Evolutionary conservation across 495 filamentous ascomycete species (phyloP).

Genomic region (Hyphodiscus hymeniophilus): DNA sequence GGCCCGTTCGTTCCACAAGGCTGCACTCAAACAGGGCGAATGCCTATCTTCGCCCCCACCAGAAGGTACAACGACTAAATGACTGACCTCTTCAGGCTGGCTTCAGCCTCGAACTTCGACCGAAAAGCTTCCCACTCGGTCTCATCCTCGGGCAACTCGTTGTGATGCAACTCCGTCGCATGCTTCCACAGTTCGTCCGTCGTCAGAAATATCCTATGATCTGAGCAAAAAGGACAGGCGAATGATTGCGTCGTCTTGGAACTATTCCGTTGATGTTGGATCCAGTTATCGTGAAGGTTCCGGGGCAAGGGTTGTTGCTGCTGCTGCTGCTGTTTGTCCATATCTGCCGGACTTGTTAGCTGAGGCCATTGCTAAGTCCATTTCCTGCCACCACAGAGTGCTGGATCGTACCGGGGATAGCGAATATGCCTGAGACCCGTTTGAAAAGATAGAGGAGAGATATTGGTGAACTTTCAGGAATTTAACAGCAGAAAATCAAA

Average conservation of each 20-base stretch:
- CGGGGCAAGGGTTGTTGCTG: background rate
- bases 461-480: too few relatives aligned
- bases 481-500: too few relatives aligned
- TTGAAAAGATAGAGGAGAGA: too few relatives aligned
- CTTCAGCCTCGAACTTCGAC: background rate
- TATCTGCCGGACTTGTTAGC: background rate
- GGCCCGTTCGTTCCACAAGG: too few relatives aligned
- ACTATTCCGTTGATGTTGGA: conserved; percentile 3
- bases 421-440: too few relatives aligned
- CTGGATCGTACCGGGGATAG: too few relatives aligned
- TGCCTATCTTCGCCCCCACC: too few relatives aligned
- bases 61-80: too few relatives aligned
- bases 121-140: conserved; percentile 1
- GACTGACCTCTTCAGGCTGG: conserved; percentile 4
- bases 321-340: conserved; percentile 2
- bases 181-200: conserved; percentile 5
- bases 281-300: conserved; percentile 3
- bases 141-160: background rate
- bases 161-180: background rate
- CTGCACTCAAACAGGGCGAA: too few relatives aligned
- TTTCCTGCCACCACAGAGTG: background rate
- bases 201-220: background rate
- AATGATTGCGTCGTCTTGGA: background rate
- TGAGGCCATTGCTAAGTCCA: too few relatives aligned
- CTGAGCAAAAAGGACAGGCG: conserved; percentile 4